Conservation (phyloP, 257 asterid species). For the Euphrasia confusa region DNA sequence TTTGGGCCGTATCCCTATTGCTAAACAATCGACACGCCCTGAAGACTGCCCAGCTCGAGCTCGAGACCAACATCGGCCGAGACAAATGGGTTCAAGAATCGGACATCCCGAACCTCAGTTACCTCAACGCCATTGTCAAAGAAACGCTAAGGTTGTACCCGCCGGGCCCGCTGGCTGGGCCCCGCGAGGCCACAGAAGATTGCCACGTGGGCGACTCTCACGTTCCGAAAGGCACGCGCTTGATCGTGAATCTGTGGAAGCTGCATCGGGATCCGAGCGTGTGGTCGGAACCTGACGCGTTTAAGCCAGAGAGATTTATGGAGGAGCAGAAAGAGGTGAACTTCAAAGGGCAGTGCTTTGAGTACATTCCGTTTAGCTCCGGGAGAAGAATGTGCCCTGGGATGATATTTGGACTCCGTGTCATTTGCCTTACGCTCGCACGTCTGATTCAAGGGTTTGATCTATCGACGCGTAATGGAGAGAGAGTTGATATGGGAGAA, state of each 20-base stretch:
- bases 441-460: slow-evolving; percentile 52
- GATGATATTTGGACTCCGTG: slow-evolving; percentile 32
- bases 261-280: slow-evolving; percentile 46
- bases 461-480: slow-evolving; percentile 24
- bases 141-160: slow-evolving; percentile 61
- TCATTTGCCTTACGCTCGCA: slow-evolving; percentile 37
- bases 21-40: slow-evolving; percentile 32
- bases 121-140: slow-evolving; percentile 45
- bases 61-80: slow-evolving; percentile 35
- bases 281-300: slow-evolving; percentile 40
- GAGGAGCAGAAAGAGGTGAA: slow-evolving; percentile 16
- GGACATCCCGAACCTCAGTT: slow-evolving; percentile 39
- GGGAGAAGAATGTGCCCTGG: slow-evolving; percentile 61
- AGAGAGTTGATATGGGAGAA: slow-evolving; percentile 46
- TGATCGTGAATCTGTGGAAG: slow-evolving; percentile 48
- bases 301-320: slow-evolving; percentile 47
- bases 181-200: slow-evolving; percentile 43
- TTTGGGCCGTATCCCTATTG: slow-evolving; percentile 50
- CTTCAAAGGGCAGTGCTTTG: slow-evolving; percentile 37
- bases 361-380: slow-evolving; percentile 48
- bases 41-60: slow-evolving; percentile 37
- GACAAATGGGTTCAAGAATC: slow-evolving; percentile 46
- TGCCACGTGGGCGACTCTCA: slow-evolving; percentile 28
- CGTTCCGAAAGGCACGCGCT: slow-evolving; percentile 47
- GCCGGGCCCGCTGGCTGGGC: slow-evolving; percentile 56